Base-by-base conservation (phyloP, 2,329 filamentous ascomycete genomes). In the Nigrograna mackinnonii region DNA sequence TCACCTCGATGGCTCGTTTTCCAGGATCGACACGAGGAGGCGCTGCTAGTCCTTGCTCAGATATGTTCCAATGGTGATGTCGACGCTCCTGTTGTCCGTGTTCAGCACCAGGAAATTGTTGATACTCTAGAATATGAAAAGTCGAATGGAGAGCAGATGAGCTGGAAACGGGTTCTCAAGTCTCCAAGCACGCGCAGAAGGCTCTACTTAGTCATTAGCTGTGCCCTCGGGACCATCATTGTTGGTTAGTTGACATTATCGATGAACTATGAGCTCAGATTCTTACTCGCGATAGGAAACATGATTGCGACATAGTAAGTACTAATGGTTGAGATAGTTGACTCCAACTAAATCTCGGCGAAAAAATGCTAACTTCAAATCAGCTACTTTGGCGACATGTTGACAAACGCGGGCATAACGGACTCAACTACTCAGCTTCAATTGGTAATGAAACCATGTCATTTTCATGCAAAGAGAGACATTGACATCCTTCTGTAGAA, bases 1-100 rank as follows among this genome's bases (percentile, higher is more conserved):
- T 73, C 67, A 2, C 76, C 76, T 5, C 69, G 74, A 9, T 78
- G 75, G 74, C 67, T 79, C 1, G 64, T 71, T 2, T 58, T 68
- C 24, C 52, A 72, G 14, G 73, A 69, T 13, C 59, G 62, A 4
- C 61, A 66, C 16, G 67, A 74, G 11, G 73, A 71, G 26, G 76
- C 76, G 3, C 62, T 68, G 3, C 37, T 55, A 4, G 62, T 70
- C 0, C 62, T 79, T 1, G 75, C 75, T 1, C 64, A 69, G 49
- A 69, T 70, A 7, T 71, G 78, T 37, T 64, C 74, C 7, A 56
- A 76, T 42, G 73, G 77, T 3, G 64, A 78, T n/a, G n/a, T n/a
- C n/a, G 24, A 28, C n/a, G 22, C 24, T 37, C 68, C 67, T 2
- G 55, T 69, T 6, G 69, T 69, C 4, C 49, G 70, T 13, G 21